phyloP scores from a whole-genome alignment of 164 flowering plant genomes.

The Pachysandra terminalis region DNA sequence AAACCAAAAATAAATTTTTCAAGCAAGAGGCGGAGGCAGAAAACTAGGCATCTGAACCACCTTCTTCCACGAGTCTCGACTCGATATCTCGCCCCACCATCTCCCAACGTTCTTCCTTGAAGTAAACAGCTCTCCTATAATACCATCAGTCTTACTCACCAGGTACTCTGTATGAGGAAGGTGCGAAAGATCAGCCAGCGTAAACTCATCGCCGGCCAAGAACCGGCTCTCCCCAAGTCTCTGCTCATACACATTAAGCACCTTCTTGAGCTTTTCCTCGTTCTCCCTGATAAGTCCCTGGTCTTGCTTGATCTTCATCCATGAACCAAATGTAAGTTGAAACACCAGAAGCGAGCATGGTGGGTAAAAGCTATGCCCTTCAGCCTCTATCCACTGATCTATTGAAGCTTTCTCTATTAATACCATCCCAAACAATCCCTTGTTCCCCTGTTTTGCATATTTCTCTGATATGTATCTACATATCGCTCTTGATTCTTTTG shows the following conservation, averaged over 20 bases:
- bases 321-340: slow-evolving; percentile 73
- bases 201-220: slow-evolving; percentile 78
- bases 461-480: slow-evolving; percentile 71
- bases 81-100: slow-evolving; percentile 83
- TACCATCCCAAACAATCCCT: slow-evolving; percentile 45
- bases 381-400: slow-evolving; percentile 89
- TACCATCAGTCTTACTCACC: slow-evolving; percentile 43
- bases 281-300: slow-evolving; percentile 43
- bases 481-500: slow-evolving; percentile 84
- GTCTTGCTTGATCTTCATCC: slow-evolving; percentile 67
- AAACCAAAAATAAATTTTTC: background rate
- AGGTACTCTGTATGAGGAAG: slow-evolving; percentile 59
- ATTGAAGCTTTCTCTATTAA: slow-evolving; percentile 63
- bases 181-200: slow-evolving; percentile 83
- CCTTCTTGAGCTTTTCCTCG: slow-evolving; percentile 58
- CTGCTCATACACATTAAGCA: slow-evolving; percentile 69
- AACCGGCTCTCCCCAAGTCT: slow-evolving; percentile 56
- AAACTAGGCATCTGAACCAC: slow-evolving; percentile 62
- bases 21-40: slow-evolving; percentile 15
- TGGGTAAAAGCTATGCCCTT: slow-evolving; percentile 73
- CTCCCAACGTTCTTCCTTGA: slow-evolving; percentile 64
- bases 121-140: slow-evolving; percentile 43
- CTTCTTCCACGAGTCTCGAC: slow-evolving; percentile 72
- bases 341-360: slow-evolving; percentile 62
- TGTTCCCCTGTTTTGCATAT: slow-evolving; percentile 51